Base-by-base conservation (phyloP, 2,329 filamentous ascomycete species). In the Fusarium nisikadoi region DNA sequence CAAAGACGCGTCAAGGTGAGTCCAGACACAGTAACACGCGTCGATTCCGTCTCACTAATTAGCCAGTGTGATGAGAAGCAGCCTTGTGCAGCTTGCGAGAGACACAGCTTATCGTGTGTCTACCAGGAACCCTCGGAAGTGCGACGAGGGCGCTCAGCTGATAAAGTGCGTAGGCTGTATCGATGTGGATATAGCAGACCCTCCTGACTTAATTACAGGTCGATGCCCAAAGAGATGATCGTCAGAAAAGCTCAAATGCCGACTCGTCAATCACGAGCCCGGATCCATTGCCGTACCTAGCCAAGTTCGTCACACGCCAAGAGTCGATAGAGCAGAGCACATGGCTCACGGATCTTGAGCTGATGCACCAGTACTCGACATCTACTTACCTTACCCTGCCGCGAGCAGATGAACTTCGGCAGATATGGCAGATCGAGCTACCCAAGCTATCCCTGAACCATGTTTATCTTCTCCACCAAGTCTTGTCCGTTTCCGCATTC, bases 41-140 rank as follows among this genome's bases (percentile, higher is more conserved):
- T 42, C 45, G 25, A 55, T 16, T 8, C 38, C 12, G 23, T n/a
- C 25, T 35, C 31, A 45, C 43, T 38, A 20, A 16, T 47, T 56
- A 83, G 81, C 36, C 53, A 83, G 82, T 83, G 82, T 66, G 80
- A 83, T 56, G 82, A 83, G 70, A 77, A 76, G 10, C 75, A 72
- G n/a, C 82, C 82, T 8, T 83, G 82, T 65, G 75, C 70, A 25
- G 81, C 81, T 10, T 83, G 82, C 57, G 67, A 78, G 25, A 78
- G 80, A 52, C 81, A 83, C 64, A 75, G 76, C 23, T 74, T 82
- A 8, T 65, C 77, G 19, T 83, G 81, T 67, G 79, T 80, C 62
- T 78, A 80, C 27, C 33, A 58, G 54, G 52, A 74, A 50, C 23
- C 52, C 20, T 42, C 63, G 33, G 60, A 65, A 35, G 33, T 33